Evolutionary conservation across 2,329 filamentous ascomycete genomes (phyloP).

Genomic region (Beauveria australis): DNA sequence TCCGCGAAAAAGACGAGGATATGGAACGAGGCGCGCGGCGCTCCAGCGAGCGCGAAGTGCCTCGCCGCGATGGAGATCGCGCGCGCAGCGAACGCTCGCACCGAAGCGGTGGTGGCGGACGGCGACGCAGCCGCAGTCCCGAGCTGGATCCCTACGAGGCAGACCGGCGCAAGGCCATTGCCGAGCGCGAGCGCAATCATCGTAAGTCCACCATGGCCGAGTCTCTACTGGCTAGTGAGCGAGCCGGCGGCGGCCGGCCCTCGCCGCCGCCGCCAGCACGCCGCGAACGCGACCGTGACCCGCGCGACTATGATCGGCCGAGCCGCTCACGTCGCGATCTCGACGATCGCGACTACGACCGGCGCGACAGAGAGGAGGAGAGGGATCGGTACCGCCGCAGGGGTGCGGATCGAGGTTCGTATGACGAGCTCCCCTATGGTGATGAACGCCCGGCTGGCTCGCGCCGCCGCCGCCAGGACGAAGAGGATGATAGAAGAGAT

Average conservation of each 20-base stretch:
- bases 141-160: conserved; percentile 93
- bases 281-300: conserved; percentile 29
- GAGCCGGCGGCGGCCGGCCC: conserved; percentile 20
- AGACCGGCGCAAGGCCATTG: conserved; percentile 85
- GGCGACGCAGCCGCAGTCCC: conserved; percentile 72
- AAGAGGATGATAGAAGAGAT: conserved; percentile 63
- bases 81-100: conserved; percentile 56
- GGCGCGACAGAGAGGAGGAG: conserved; percentile 81
- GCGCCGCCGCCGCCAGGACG: conserved; percentile 70
- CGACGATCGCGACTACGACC: conserved; percentile 65
- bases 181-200: conserved; percentile 89
- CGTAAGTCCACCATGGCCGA: conserved; percentile 69
- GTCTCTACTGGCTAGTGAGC: conserved; percentile 38
- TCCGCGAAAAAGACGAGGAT: conserved; percentile 88
- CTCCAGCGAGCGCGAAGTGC: conserved; percentile 40
- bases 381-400: conserved; percentile 85
- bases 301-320: conserved; percentile 41
- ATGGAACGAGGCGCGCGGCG: conserved; percentile 56
- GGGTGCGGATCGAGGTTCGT: conserved; percentile 63
- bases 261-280: conserved; percentile 33
- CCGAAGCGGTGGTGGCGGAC: conserved; percentile 44
- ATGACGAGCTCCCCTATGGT: conserved; percentile 87
- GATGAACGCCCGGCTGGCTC: conserved; percentile 59
- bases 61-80: conserved; percentile 55
- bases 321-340: conserved; percentile 46